Conservation (phyloP, 2,329 filamentous ascomycete genomes). For the Dactylellina drechsleri region DNA sequence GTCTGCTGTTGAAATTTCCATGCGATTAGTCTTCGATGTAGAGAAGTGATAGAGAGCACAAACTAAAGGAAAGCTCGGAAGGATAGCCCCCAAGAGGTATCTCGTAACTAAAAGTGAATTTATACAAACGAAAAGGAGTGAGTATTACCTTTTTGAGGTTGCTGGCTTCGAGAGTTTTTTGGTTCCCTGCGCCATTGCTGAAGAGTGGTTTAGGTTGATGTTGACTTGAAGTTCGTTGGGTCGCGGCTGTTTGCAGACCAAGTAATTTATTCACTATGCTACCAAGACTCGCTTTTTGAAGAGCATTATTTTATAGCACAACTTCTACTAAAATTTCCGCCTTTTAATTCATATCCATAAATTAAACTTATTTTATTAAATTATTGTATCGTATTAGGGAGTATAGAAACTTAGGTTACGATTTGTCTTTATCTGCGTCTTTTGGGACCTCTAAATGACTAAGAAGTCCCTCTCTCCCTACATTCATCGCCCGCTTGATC, state of each 20-base stretch:
- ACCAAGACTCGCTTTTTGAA: too few relatives aligned
- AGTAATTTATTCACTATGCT: too few relatives aligned
- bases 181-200: slow-evolving; percentile 57
- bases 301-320: too few relatives aligned
- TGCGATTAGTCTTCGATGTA: slow-evolving; percentile 39
- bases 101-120: slow-evolving; percentile 1
- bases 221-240: slow-evolving; percentile 8
- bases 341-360: too few relatives aligned
- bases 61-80: not conserved
- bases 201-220: slow-evolving; percentile 25
- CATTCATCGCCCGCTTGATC: slow-evolving; percentile 74
- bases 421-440: too few relatives aligned
- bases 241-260: too few relatives aligned
- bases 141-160: slow-evolving; percentile 44
- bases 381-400: too few relatives aligned
- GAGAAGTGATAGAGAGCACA: not conserved
- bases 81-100: not conserved
- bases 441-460: slow-evolving; percentile 64
- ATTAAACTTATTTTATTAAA: too few relatives aligned
- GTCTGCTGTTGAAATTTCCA: slow-evolving; percentile 59
- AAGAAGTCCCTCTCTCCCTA: slow-evolving; percentile 73
- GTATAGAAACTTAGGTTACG: too few relatives aligned
- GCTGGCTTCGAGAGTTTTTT: slow-evolving; percentile 57
- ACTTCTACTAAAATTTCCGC: too few relatives aligned
- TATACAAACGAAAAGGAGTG: not conserved